Base-by-base conservation (phyloP, 2,329 filamentous ascomycete species). In the Ophiosphaerella herpotricha region DNA sequence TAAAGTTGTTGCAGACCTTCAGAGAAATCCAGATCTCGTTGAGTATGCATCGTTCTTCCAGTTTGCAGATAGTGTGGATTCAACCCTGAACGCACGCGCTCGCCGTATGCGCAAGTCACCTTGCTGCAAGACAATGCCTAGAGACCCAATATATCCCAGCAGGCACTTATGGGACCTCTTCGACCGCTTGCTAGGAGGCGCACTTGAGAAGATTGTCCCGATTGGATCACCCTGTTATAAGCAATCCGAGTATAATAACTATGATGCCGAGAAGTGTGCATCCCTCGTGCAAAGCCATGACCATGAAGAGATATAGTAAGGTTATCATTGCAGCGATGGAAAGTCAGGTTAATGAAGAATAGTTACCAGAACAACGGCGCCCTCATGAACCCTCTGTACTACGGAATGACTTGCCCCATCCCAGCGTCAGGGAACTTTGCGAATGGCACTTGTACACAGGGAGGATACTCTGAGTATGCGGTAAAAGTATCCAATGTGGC, bases 41-140 rank as follows among this genome's bases (percentile, higher is more conserved):
- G 44, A 64, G 21, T 62, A 63, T 44, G 64, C 62, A 18, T 54
- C 58, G 6, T 50, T 66, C 1, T 64, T 48, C 76, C 79, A 40
- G 68, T 82, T 70, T 31, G 65, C 50, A 12, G 58, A 67, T 40
- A 52, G 46, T 41, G 40, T 46, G 4, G 52, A 61, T 7, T 49
- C 57, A 3, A 55, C 41, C n/a, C 6, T 47, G 26, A 48, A 41
- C 16, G 16, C 16, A 18, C 16, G 16, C 16, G 16, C 16, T 18
- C 16, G 16, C 16, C 16, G 16, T 18, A 18, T 18, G 16, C 16
- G 16, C 16, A 18, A 18, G 16, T 3, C 16, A 18, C 16, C 8
- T 48, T 35, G 6, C 49, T 68, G 67, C 58, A 70, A 68, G 48
- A 66, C 63, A 0, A 61, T 61, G 50, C 67, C 67, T 13, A 62